Evolutionary conservation across 139 green algal genomes (phyloP).

Genomic region (Chlamydomonas sp.): DNA sequence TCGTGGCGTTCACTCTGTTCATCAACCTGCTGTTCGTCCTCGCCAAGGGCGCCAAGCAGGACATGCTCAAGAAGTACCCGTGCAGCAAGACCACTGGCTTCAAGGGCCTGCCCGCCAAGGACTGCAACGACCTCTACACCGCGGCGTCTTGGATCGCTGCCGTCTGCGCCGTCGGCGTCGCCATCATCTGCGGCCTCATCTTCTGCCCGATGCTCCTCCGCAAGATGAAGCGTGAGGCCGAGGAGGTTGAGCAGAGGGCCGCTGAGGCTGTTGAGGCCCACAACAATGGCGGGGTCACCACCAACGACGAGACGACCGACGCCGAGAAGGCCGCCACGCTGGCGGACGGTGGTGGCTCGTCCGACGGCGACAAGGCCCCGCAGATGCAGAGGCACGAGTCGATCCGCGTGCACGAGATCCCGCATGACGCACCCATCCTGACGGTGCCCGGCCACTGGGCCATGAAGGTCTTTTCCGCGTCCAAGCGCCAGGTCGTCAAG

Average conservation of each 20-base stretch:
- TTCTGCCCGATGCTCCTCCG: too few relatives aligned
- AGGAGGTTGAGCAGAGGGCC: too few relatives aligned
- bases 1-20: constrained; percentile 36
- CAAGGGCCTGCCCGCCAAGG: background rate
- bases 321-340: too few relatives aligned
- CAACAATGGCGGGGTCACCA: too few relatives aligned
- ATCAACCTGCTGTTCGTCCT: constrained; percentile 40
- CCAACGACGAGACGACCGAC: too few relatives aligned
- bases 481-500: background rate
- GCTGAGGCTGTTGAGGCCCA: too few relatives aligned
- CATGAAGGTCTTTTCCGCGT: background rate
- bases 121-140: constrained; percentile 15
- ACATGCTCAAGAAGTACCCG: constrained; percentile 2
- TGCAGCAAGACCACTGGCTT: background rate
- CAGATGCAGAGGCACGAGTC: too few relatives aligned
- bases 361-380: too few relatives aligned
- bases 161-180: background rate
- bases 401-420: background rate
- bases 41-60: constrained; percentile 15
- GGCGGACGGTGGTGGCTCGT: too few relatives aligned
- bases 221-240: too few relatives aligned
- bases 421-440: background rate
- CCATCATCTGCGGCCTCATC: background rate
- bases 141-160: constrained; percentile 16
- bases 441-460: background rate